Base-by-base conservation (phyloP, 208 protist species). In the Trypanosoma grayi region DNA sequence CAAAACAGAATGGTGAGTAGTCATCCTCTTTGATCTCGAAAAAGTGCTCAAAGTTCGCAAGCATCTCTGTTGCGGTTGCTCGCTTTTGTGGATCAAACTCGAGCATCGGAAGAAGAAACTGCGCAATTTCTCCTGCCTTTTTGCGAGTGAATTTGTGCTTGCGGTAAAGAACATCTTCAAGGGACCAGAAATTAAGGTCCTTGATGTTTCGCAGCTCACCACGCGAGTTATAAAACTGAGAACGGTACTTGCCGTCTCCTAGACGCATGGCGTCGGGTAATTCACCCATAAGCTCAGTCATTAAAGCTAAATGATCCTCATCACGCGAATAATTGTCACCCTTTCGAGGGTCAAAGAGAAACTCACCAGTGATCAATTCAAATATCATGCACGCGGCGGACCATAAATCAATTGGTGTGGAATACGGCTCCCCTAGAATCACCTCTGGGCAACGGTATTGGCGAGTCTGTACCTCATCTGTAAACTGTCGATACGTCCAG, bases 401-500 rank as follows among this genome's bases (percentile, higher is more conserved):
- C 92, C 92, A 98, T 24, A 98, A 77, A 67, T 98, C 94, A 36
- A 95, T 90, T 3, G 89, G 63, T 0, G 86, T 90, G 1, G 73
- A 82, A 67, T 92, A 95, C 0, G 85, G 71, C 22, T 91, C 79
- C 27, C 94, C 92, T 36, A 97, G 50, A 45, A 98, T 96, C 6
- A 98, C 93, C 71, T 98, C 92, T 5, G 94, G 94, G 37, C 71
- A 84, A 45, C 94, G 82, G 72, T 98, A 98, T 68, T 98, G 91
- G 9, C 91, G 73, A 13, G 94, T 98, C 68, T 97, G 94, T 41
- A 97, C 83, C 62, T 96, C 85, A 60, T 93, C 85, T 9, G 97
- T 98, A 71, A 99, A 99, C 75, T 98, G 97, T 50, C 97, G 82
- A 70, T 99, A 67, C 0, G 81, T 89, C 92, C 97, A 99, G 83